Evolutionary conservation across 108 stramenopile genomes (phyloP), one percentile per base, ranked within the genome.

Genomic region (Poteriospumella lacustris): DNA sequence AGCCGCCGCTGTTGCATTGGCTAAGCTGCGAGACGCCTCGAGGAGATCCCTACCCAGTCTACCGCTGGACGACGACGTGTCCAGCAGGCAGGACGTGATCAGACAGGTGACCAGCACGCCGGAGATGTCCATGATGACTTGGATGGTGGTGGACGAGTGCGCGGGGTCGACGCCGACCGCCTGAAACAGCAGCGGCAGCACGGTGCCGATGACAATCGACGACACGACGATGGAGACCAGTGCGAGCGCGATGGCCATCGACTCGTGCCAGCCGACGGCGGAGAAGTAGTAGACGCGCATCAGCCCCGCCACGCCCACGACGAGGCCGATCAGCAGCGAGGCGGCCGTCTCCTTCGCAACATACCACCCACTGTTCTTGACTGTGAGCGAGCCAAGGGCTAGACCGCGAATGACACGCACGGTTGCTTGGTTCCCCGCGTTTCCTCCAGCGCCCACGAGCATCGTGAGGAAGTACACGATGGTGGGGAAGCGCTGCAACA

Each of bases 91-190:
- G 3, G 89, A 85, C 42, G 87, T 87, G 19, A 94, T 89, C 47
- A 83, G 58, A 0, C 92, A 90, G 0, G 91, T 90, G 34, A 94
- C 52, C 0, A 91, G 79, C 9, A 94, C 93, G 9, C 94, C 94
- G 39, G 89, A 75, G 79, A 95, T 95, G 80, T 95, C 94, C 94
- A 95, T 95, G 34, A 93, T 69, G 0, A 95, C 94, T 79, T 94
- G 93, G 59, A 94, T 94, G 0, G 90, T 91, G 0, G 93, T 94
- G 28, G 89, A 89, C 29, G 87, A 86, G 80, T 94, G 91, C 12
- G 93, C 93, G n/a, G 93, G 91, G 86, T 94, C 93, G 62, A 92
- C 85, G 12, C 90, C 88, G 64, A 91, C 42, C 44, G 68, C 72
- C 58, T 91, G 83, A 79, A 94, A 68, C 15, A 90, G 47, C 68